phyloP scores from a whole-genome alignment of 2,329 filamentous ascomycete species.

The Ascochyta clinopodiicola region DNA sequence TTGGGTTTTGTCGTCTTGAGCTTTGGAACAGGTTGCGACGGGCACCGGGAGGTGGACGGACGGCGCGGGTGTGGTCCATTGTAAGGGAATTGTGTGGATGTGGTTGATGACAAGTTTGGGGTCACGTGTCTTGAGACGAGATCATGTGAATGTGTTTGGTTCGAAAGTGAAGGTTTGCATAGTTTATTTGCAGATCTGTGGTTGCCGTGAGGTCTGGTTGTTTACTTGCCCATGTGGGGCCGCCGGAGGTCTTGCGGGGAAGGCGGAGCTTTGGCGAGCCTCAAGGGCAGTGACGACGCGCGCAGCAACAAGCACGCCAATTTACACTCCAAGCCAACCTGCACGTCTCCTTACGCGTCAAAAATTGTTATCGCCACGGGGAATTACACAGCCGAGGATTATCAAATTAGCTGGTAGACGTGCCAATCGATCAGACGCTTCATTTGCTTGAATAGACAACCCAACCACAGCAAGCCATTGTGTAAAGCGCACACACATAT shows the following conservation, averaged over 20 bases:
- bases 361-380: not conserved
- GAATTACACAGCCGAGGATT: not conserved
- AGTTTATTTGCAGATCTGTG: not conserved
- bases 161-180: not conserved
- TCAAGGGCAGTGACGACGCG: constrained; percentile 1
- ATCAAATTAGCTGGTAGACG: too few species aligned
- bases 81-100: not conserved
- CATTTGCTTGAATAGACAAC: too few species aligned
- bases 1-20: constrained; percentile 33
- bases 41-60: constrained; percentile 33
- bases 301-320: not conserved
- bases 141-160: not conserved
- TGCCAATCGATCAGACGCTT: too few species aligned
- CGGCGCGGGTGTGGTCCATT: constrained; percentile 29
- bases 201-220: constrained; percentile 13
- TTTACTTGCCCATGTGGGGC: constrained; percentile 18
- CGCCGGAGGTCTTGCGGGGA: constrained; percentile 22
- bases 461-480: not conserved
- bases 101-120: not conserved
- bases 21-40: constrained; percentile 42
- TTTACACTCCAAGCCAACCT: not conserved
- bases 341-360: constrained; percentile 7
- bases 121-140: not conserved
- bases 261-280: constrained; percentile 19
- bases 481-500: not conserved